phyloP scores from a whole-genome alignment of 352 stramenopile genomes.

The Phytophthora boehmeriae region DNA sequence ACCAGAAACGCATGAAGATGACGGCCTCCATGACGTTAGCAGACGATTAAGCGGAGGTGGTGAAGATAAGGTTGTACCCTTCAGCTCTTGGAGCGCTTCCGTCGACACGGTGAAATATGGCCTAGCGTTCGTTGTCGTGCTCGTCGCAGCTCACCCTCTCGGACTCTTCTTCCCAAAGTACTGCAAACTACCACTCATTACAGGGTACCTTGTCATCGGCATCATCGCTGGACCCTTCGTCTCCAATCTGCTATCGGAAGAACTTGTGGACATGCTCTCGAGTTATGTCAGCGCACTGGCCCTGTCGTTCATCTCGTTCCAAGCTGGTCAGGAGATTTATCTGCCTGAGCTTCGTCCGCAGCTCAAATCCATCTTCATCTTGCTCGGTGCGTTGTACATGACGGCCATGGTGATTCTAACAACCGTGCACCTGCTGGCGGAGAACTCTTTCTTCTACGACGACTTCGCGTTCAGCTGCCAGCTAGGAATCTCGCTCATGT shows the following conservation, averaged over 20 bases:
- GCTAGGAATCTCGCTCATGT: slow-evolving; percentile 70
- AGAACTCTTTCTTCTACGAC: slow-evolving; percentile 61
- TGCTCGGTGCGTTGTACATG: slow-evolving; percentile 49
- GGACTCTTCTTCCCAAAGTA: slow-evolving; percentile 62
- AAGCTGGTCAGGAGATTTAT: slow-evolving; percentile 74
- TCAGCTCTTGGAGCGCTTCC: slow-evolving; percentile 37
- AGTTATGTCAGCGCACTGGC: slow-evolving; percentile 61
- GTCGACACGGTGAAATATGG: slow-evolving; percentile 49
- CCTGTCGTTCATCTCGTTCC: slow-evolving; percentile 77
- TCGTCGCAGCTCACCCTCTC: slow-evolving; percentile 59
- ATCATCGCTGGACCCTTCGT: slow-evolving; percentile 64
- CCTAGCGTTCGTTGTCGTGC: slow-evolving; percentile 62
- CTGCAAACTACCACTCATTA: slow-evolving; percentile 67
- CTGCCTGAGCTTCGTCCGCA: slow-evolving; percentile 59
- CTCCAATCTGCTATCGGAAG: slow-evolving; percentile 46
- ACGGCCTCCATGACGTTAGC: background rate
- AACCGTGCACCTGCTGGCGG: slow-evolving; percentile 31
- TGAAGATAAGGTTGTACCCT: slow-evolving; percentile 37
- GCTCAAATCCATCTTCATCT: slow-evolving; percentile 58
- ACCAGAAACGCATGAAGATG: background rate
- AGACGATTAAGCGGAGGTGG: slow-evolving; percentile 19
- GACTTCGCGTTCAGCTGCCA: slow-evolving; percentile 45
- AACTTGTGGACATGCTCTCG: slow-evolving; percentile 48
- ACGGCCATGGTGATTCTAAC: slow-evolving; percentile 64
- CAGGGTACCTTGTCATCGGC: slow-evolving; percentile 65